Base-by-base conservation (phyloP, 2,329 filamentous ascomycete species). In the Pleochaeta shiraiana region DNA sequence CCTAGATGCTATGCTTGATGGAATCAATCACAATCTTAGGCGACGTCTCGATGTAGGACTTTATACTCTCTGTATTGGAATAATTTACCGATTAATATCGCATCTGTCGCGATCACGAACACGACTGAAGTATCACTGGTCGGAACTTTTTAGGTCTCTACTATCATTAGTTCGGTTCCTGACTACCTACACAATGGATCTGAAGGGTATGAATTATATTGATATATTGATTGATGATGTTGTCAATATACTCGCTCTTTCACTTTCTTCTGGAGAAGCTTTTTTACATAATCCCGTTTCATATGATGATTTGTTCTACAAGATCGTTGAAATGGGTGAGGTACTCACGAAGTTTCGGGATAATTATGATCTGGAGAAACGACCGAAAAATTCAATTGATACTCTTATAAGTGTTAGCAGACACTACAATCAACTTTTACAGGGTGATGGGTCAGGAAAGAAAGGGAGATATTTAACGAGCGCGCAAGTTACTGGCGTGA, bases 261-360 rank as follows among this genome's bases (percentile, higher is more conserved):
- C 89, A 1, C 79, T 98, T 7, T 93, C 88, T 1, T 83, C 84
- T 1, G 93, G 93, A 6, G 93, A 97, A 73, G 85, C 87, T 1
- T 97, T 98, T 75, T 79, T 98, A 7, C 93, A 92, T 0, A 88
- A 88, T 33, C 85, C 90, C 0, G 82, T 87, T 21, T 85, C 89
- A 1, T 97, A 97, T 74, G 93, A 98, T 70, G 93, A 98, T 71
- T 79, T 98, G 0, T 97, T 98, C 76, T 98, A 98, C 81, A 98
- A 98, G 76, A 82, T 97, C 1, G 90, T 97, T 30, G 93, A 98
- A 75, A 88, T 86, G 1, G 90, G 91, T 12, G 89, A 95, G 61
- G 81, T 89, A 14, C 80, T 97, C 26, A 77, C 80, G 34, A 90
- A 88, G 71, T 95, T 97, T 76, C 83, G 89, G 47, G 83, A 90